Conservation (phyloP, 345 rosid genomes). For the Eucalyptus brandiana region DNA sequence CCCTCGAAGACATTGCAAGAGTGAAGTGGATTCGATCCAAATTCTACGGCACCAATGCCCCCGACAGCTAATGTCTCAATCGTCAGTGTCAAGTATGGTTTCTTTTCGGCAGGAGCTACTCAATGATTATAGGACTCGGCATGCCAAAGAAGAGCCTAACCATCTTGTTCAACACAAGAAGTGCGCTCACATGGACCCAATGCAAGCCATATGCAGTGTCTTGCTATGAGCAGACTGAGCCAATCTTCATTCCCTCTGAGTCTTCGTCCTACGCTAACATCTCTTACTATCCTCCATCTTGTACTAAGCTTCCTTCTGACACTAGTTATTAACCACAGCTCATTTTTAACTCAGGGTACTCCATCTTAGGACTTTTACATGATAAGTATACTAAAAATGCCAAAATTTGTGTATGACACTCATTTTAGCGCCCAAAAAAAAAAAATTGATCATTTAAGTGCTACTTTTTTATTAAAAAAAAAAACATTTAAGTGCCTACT, state of each 20-base stretch:
- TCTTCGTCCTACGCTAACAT: not conserved
- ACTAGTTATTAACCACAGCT: not conserved
- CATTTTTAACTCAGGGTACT: not conserved
- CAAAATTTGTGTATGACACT: too few relatives aligned
- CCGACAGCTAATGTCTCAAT: not conserved
- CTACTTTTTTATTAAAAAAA: too few relatives aligned
- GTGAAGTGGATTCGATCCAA: not conserved
- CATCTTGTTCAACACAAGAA: slow-evolving; percentile 5
- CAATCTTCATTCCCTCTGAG: not conserved
- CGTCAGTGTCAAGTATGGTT: too few relatives aligned
- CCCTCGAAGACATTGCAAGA: not conserved
- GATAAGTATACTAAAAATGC: too few relatives aligned
- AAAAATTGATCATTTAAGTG: too few relatives aligned
- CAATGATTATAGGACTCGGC: not conserved
- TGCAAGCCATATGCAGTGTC: not conserved
- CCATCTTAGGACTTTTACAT: not conserved
- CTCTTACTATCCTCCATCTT: not conserved
- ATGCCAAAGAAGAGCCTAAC: too few relatives aligned
- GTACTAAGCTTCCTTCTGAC: not conserved
- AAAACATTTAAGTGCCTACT: too few relatives aligned
- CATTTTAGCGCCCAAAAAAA: too few relatives aligned
- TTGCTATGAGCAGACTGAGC: not conserved
- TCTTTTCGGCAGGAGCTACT: not conserved
- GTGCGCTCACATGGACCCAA: not conserved
- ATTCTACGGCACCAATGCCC: not conserved